Evolutionary conservation across 1,284 basidiomycete species (phyloP).

Genomic region (Tylopilus orsonianus): DNA sequence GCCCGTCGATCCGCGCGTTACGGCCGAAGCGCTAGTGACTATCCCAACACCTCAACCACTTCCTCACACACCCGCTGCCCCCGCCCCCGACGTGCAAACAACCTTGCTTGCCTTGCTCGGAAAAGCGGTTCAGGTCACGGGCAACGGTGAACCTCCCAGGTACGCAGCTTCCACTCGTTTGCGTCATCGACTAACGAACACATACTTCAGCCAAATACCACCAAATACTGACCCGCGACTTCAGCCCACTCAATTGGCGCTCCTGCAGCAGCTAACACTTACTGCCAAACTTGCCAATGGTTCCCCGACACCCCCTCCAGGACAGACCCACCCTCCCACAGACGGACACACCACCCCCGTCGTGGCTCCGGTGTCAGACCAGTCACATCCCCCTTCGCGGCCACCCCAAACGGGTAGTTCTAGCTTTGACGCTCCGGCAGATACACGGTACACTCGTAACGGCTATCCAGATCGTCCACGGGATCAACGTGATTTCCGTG

Average conservation of each 20-base stretch:
- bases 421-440: constrained; percentile 39
- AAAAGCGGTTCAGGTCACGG: constrained; percentile 48
- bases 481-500: constrained; percentile 47
- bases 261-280: constrained; percentile 72
- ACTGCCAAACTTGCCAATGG: constrained; percentile 47
- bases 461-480: constrained; percentile 50
- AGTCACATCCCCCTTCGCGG: neutral
- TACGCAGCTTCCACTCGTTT: constrained; percentile 25
- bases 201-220: constrained; percentile 56
- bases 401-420: constrained; percentile 4
- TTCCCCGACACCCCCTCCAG: constrained; percentile 30
- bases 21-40: constrained; percentile 25
- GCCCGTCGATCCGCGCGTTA: constrained; percentile 42
- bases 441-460: constrained; percentile 47
- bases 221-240: constrained; percentile 51
- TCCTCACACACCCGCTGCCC: constrained; percentile 29
- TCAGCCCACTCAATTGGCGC: constrained; percentile 59
- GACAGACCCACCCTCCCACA: constrained; percentile 8
- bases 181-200: neutral
- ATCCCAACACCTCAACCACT: constrained; percentile 33
- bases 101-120: constrained; percentile 66
- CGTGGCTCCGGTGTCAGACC: neutral
- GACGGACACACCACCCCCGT: constrained; percentile 2
- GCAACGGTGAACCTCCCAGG: constrained; percentile 26
- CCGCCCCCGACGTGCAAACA: constrained; percentile 45